Evolutionary conservation across 495 filamentous ascomycete genomes (phyloP).

Genomic region (Xylaria scruposa): DNA sequence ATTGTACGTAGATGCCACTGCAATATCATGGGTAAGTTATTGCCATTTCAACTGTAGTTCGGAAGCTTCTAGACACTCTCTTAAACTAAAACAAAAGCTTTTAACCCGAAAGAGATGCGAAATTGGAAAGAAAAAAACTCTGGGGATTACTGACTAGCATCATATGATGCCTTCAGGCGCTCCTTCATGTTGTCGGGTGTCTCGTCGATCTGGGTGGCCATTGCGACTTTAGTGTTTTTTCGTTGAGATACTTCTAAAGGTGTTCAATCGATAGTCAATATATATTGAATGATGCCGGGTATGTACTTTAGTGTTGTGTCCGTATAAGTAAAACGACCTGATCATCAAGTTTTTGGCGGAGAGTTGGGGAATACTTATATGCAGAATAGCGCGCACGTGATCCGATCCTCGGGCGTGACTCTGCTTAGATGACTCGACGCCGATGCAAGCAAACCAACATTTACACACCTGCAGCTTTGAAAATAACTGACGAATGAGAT

Average conservation of each 20-base stretch:
- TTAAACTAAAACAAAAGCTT: background rate
- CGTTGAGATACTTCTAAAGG: background rate
- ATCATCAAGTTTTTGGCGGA: background rate
- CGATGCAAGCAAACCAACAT: background rate
- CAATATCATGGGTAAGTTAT: background rate
- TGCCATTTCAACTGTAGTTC: background rate
- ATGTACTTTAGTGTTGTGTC: background rate
- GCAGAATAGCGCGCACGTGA: background rate
- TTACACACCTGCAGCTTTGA: background rate
- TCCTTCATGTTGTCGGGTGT: slow-evolving; percentile 37
- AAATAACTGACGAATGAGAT: background rate
- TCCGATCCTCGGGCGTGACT: background rate
- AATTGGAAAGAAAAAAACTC: background rate
- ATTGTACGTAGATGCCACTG: slow-evolving; percentile 41
- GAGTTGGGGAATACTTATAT: background rate
- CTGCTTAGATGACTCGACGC: background rate
- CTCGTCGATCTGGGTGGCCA: background rate
- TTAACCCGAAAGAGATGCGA: background rate
- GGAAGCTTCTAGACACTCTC: background rate
- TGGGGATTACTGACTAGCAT: slow-evolving; percentile 28
- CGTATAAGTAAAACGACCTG: background rate
- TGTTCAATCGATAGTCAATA: background rate
- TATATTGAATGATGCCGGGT: background rate
- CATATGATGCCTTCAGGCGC: slow-evolving; percentile 45
- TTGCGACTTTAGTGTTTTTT: background rate